Base-by-base conservation (phyloP, 2,329 filamentous ascomycete genomes). In the Aspergillus neotritici region DNA sequence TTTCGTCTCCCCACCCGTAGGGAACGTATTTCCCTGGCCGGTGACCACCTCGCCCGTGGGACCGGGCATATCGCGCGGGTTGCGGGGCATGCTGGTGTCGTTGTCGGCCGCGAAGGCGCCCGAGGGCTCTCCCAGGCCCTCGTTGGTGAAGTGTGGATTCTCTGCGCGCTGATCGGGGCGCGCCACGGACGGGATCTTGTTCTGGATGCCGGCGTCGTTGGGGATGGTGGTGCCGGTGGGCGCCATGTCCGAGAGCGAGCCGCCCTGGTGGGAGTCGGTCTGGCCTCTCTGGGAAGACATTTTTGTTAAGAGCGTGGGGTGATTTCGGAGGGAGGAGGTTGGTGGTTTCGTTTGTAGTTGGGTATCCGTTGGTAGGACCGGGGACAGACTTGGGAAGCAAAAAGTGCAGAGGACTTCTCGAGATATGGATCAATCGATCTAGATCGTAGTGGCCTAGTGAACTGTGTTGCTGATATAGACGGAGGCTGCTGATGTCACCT, bases 31-130 rank as follows among this genome's bases (percentile, higher is more conserved):
- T 2, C 70, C 68, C 4, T 65, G 70, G 2, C 68, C 69, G 0
- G 64, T 69, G 11, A 69, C 42, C 2, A 71, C 61, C 33, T 72
- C 68, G 3, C 61, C 62, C 0, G 53, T 56, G 12, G 59, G 43
- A 4, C 60, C 64, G 9, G 36, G n/a, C 21, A 60, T 57, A 42
- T 72, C 70, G 9, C 51, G 41, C 2, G 60, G 55, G 14, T 63
- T 59, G 16, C 54, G 60, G 4, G 75, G 69, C 44, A 77, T 68
- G 36, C 76, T 71, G 28, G 64, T 70, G 6, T 64, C 55, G 46
- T 78, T 77, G 46, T 73, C 70, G 6, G 70, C 73, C 0, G 71
- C 73, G 13, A 63, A 60, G n/a, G 67, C 67, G 1, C 63, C 47
- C 31, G 60, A 60, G 4, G 63, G 53, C 34, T 60, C 53, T 10